Evolutionary conservation across 2,329 filamentous ascomycete genomes (phyloP).

Genomic region (Fusarium sp.): DNA sequence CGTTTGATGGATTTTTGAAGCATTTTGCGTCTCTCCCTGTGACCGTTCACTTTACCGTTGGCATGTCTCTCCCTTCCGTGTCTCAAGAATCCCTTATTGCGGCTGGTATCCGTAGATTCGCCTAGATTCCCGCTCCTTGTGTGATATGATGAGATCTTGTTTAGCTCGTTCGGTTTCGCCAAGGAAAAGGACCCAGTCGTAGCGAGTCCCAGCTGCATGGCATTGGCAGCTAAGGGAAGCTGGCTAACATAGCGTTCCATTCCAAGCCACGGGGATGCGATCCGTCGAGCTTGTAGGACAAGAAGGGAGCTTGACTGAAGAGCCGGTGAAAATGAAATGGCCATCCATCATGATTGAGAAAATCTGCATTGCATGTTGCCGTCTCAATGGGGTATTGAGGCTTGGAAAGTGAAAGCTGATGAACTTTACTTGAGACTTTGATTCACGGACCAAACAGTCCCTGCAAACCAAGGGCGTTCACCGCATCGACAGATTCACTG

Average conservation of each 20-base stretch:
- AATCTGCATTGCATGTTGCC: neutral
- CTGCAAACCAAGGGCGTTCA: neutral
- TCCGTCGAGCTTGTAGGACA: conserved; percentile 15
- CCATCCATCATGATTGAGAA: neutral
- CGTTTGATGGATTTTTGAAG: neutral
- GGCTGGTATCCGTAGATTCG: conserved; percentile 31
- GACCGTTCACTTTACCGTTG: conserved; percentile 24
- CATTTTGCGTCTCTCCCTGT: conserved; percentile 2
- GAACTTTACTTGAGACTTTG: conserved; percentile 10
- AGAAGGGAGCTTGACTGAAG: conserved; percentile 17
- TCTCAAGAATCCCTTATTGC: conserved; percentile 15
- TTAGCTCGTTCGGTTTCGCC: conserved; percentile 4
- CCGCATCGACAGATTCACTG: neutral
- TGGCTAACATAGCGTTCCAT: conserved; percentile 23
- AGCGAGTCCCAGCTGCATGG: conserved; percentile 15
- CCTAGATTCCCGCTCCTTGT: conserved; percentile 33
- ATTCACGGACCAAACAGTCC: neutral
- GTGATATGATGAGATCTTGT: conserved; percentile 21
- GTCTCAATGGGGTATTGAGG: conserved; percentile 9
- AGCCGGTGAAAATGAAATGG: conserved; percentile 9
- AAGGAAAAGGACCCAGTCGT: conserved; percentile 9
- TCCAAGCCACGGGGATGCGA: conserved; percentile 29
- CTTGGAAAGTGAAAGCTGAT: conserved; percentile 28
- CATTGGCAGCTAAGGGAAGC: conserved; percentile 3
- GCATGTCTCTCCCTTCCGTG: conserved; percentile 37